Percentiles rank a stretch among this genome's conserved stretches.
These are phyloP conservation scores for Metahyphopichia silvanorum DNA, from an alignment of 805 yeast species.

Conservation along the genomic window DNA sequence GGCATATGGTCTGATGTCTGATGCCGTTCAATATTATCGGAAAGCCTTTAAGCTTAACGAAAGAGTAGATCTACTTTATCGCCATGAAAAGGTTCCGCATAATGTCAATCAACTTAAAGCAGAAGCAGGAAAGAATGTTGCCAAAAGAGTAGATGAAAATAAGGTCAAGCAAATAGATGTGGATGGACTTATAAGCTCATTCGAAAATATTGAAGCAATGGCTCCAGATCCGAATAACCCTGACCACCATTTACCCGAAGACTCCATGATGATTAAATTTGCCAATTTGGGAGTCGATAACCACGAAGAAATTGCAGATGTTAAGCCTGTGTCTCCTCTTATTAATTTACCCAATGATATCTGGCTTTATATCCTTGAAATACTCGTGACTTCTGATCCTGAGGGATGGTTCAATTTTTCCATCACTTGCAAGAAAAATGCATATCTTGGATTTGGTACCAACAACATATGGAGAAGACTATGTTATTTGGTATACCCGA, in stretches of 20 bases:
- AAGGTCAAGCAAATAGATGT: conserved; percentile 41
- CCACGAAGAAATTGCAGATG: conserved; percentile 11
- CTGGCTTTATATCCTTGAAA: conserved; percentile 47
- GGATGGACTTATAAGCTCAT: conserved; percentile 34
- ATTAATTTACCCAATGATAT: conserved; percentile 53
- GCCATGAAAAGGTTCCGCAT: conserved; percentile 50
- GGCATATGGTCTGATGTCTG: conserved; percentile 71
- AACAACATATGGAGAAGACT: conserved; percentile 49
- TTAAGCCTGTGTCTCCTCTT: conserved; percentile 34
- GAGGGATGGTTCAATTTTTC: conserved; percentile 66
- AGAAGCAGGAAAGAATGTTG: conserved; percentile 26
- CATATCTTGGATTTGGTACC: conserved; percentile 54
- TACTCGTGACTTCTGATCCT: conserved; percentile 46
- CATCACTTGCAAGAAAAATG: conserved; percentile 54
- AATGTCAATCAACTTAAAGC: conserved; percentile 24
- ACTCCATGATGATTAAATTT: conserved; percentile 20
- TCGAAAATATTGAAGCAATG: conserved; percentile 23
- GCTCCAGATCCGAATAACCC: conserved; percentile 22
- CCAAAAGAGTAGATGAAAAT: conserved; percentile 31
- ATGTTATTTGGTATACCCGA: conserved; percentile 49
- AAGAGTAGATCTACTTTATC: conserved; percentile 65
- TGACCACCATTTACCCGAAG: conserved; percentile 12
- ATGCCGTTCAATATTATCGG: conserved; percentile 72
- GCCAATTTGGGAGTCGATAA: conserved; percentile 20
- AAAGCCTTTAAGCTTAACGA: conserved; percentile 59